phyloP scores from a whole-genome alignment of 352 stramenopile genomes.

The Pythium rishiriense region DNA sequence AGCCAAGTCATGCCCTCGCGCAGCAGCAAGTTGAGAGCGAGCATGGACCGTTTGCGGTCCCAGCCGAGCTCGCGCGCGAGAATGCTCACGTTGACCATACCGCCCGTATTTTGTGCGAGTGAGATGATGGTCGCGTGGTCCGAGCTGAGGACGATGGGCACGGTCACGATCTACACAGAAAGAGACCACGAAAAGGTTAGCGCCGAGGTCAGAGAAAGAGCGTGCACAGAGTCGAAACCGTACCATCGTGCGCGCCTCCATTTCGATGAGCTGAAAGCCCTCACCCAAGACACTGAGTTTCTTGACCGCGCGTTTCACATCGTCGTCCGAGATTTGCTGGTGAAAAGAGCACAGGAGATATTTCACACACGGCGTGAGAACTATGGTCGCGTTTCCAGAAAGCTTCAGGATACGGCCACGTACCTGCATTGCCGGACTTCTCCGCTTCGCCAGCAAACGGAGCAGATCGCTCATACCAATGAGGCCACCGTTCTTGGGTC shows the following conservation, averaged over 20 bases:
- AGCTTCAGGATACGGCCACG: not conserved
- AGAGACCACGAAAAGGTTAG: not conserved
- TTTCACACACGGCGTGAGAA: not conserved
- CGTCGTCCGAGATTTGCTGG: slow-evolving; percentile 87
- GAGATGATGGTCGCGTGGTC: slow-evolving; percentile 94
- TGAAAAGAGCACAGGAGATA: not conserved
- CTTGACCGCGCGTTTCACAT: slow-evolving; percentile 94
- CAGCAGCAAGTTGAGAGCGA: slow-evolving; percentile 91
- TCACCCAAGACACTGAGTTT: slow-evolving; percentile 94
- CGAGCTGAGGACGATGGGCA: slow-evolving; percentile 93
- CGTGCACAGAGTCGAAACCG: not conserved
- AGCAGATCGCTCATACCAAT: slow-evolving; percentile 84
- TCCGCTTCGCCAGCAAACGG: slow-evolving; percentile 66
- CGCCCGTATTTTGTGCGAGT: slow-evolving; percentile 83
- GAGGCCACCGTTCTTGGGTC: slow-evolving; percentile 81
- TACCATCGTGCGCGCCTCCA: slow-evolving; percentile 91
- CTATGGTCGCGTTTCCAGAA: not conserved
- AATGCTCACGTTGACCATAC: slow-evolving; percentile 88
- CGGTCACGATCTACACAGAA: slow-evolving; percentile 86
- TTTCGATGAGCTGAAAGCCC: slow-evolving; percentile 93
- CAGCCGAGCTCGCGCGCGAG: slow-evolving; percentile 84
- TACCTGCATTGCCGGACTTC: slow-evolving; percentile 60
- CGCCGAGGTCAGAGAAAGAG: not conserved
- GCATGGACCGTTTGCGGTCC: slow-evolving; percentile 91
- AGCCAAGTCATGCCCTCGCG: slow-evolving; percentile 97